phyloP scores from a whole-genome alignment of 2,329 filamentous ascomycete genomes.

The Chaetomium globosum region DNA sequence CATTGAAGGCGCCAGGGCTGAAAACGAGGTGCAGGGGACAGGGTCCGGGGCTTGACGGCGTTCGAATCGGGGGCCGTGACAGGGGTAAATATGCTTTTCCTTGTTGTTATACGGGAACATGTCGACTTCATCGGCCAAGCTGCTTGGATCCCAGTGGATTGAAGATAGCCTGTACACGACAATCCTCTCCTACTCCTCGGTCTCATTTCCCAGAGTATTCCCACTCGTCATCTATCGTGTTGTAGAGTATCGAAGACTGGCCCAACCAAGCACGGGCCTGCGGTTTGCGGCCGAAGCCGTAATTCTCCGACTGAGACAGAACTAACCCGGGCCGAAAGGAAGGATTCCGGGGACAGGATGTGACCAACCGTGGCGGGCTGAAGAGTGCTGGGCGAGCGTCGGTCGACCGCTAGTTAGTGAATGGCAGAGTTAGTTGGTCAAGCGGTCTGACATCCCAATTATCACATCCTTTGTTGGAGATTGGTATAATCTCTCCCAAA shows the following conservation, averaged over 20 bases:
- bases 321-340: slow-evolving; percentile 29
- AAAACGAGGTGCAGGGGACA: slow-evolving; percentile 19
- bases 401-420: background rate
- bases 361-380: background rate
- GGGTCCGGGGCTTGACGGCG: slow-evolving; percentile 18
- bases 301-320: slow-evolving; percentile 31
- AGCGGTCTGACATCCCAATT: background rate
- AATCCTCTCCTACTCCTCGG: background rate
- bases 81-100: slow-evolving; percentile 3
- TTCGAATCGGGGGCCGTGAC: slow-evolving; percentile 9
- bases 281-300: background rate
- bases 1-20: slow-evolving; percentile 27
- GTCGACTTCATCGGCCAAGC: background rate
- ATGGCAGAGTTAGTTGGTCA: background rate
- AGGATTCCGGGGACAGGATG: background rate
- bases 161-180: background rate
- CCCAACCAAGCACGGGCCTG: background rate
- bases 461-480: no score
- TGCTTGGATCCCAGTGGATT: background rate
- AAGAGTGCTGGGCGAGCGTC: background rate
- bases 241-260: background rate
- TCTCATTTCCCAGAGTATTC: background rate
- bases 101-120: background rate
- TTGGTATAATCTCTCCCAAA: background rate
- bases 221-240: background rate